A percentile compares a stretch with the other conserved stretches of the same genome.
These are phyloP conservation scores for Penicillium sp. DNA, from an alignment of 2,329 filamentous ascomycete genomes.

Conservation along the genomic window DNA sequence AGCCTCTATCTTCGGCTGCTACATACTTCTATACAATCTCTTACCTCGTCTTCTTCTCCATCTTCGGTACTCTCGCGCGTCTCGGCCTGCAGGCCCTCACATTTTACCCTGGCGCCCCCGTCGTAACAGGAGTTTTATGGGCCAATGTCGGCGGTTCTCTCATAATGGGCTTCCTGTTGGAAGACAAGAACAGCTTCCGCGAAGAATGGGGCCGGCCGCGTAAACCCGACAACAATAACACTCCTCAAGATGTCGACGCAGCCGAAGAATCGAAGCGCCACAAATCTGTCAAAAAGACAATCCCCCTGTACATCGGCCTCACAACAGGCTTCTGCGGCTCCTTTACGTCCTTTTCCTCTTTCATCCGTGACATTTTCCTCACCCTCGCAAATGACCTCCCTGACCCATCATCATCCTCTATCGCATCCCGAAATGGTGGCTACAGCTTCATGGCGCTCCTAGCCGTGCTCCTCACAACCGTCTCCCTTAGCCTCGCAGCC, in stretches of 20 bases:
- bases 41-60: conserved; percentile 82
- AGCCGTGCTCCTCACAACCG: conserved; percentile 73
- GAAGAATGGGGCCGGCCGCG: conserved; percentile 62
- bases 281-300: conserved; percentile 75
- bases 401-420: conserved; percentile 51
- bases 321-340: conserved; percentile 88
- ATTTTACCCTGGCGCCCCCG: conserved; percentile 75
- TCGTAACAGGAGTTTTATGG: conserved; percentile 79
- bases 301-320: conserved; percentile 85
- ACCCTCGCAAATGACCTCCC: conserved; percentile 76
- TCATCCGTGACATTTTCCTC: conserved; percentile 79
- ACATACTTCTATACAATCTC: conserved; percentile 74
- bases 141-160: conserved; percentile 83
- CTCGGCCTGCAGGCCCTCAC: conserved; percentile 81
- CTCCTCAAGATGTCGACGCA: conserved; percentile 29
- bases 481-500: conserved; percentile 71
- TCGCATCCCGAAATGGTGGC: conserved; percentile 66
- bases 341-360: conserved; percentile 87
- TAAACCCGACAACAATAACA: neutral
- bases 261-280: conserved; percentile 55
- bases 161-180: conserved; percentile 82
- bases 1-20: conserved; percentile 53
- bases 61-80: conserved; percentile 82
- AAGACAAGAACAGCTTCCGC: conserved; percentile 77
- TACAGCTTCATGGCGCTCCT: conserved; percentile 83